phyloP scores from a whole-genome alignment of 345 rosid genomes.

The Bretschneidera sinensis region DNA sequence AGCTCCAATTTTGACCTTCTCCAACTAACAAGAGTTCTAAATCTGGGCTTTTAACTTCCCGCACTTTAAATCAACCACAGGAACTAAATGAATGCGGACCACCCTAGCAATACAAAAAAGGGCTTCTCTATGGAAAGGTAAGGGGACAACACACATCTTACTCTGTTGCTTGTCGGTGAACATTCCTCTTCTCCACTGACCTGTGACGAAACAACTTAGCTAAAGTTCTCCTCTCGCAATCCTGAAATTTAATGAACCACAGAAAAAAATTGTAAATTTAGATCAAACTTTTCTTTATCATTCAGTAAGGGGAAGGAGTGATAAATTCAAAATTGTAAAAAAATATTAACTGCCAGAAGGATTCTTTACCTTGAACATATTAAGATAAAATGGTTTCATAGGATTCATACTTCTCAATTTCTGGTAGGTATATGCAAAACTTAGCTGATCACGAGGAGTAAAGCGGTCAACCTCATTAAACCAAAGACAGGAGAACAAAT shows the following conservation, averaged over 20 bases:
- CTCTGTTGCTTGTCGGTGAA: constrained; percentile 31
- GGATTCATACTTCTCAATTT: constrained; percentile 81
- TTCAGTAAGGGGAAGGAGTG: neutral
- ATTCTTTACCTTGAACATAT: constrained; percentile 86
- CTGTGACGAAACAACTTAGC: constrained; percentile 86
- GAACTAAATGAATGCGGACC: neutral
- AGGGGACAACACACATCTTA: constrained; percentile 6
- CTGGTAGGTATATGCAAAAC: constrained; percentile 84
- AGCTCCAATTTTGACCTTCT: neutral
- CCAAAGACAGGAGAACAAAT: constrained; percentile 97
- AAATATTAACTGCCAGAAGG: constrained; percentile 1
- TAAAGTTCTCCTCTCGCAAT: constrained; percentile 87
- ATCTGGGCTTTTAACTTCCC: too few relatives aligned
- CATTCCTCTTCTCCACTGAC: constrained; percentile 58
- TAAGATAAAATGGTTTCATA: constrained; percentile 66
- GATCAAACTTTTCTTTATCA: neutral
- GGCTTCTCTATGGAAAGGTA: neutral
- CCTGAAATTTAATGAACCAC: constrained; percentile 41
- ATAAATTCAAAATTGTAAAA: neutral
- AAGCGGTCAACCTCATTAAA: constrained; percentile 96
- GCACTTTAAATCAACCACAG: too few relatives aligned
- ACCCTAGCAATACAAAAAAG: neutral
- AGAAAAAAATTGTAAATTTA: neutral
- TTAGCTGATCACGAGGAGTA: constrained; percentile 96
- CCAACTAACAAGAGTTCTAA: too few relatives aligned